A percentile compares a stretch with the other conserved stretches of the same genome.
Evolutionary conservation across 2,329 filamentous ascomycete species (phyloP).

Genomic region (Phaeosphaeria sp.): DNA sequence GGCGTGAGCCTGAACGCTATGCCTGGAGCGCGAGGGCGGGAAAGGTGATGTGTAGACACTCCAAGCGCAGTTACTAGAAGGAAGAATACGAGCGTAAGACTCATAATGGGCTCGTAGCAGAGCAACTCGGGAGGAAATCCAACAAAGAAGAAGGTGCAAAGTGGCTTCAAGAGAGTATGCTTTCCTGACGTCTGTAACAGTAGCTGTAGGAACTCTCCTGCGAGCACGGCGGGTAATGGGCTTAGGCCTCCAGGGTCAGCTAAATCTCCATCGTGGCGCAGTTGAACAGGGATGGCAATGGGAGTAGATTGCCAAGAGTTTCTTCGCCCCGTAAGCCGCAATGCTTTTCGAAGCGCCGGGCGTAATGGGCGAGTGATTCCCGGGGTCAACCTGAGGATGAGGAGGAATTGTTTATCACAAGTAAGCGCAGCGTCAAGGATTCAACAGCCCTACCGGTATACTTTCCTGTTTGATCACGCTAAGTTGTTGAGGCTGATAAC

Average conservation of each 20-base stretch:
- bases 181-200: not conserved
- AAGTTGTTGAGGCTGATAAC: not conserved
- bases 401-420: not conserved
- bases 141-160: not conserved
- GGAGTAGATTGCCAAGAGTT: not conserved
- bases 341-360: not conserved
- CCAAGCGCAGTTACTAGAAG: conserved; percentile 1
- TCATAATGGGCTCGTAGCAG: not conserved
- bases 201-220: not conserved
- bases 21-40: conserved; percentile 11
- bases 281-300: not conserved
- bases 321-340: not conserved
- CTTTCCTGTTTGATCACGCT: not conserved
- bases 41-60: conserved; percentile 7
- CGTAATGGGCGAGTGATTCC: not conserved
- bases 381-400: not conserved
- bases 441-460: not conserved
- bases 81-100: not conserved
- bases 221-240: not conserved
- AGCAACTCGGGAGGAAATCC: not conserved
- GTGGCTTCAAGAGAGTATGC: not conserved
- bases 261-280: not conserved
- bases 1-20: conserved; percentile 16
- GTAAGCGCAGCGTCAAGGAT: not conserved
- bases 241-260: not conserved